Evolutionary conservation across 2,329 filamentous ascomycete species (phyloP).

Genomic region (Colletotrichum spinosum): DNA sequence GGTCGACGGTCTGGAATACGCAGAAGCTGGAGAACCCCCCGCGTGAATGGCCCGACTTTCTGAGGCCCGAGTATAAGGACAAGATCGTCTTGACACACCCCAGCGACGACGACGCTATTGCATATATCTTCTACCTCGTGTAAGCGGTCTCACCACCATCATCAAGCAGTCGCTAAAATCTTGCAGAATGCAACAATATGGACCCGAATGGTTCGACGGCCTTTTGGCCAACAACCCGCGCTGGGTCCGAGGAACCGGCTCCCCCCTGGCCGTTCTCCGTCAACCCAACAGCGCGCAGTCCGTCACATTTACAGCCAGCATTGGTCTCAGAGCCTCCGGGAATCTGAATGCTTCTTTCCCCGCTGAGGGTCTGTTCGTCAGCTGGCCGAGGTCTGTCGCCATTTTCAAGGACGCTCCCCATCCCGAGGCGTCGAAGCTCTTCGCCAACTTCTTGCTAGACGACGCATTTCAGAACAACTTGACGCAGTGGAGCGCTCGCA

Average conservation of each 20-base stretch:
- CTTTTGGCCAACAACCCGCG: slow-evolving; percentile 60
- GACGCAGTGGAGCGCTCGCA: slow-evolving; percentile 48
- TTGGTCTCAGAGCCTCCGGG: slow-evolving; percentile 34
- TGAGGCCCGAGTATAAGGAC: slow-evolving; percentile 62
- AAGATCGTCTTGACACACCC: slow-evolving; percentile 67
- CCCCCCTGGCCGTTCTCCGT: slow-evolving; percentile 52
- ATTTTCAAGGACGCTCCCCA: slow-evolving; percentile 61
- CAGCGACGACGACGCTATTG: slow-evolving; percentile 67
- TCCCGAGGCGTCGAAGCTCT: slow-evolving; percentile 61
- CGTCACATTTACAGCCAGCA: slow-evolving; percentile 47
- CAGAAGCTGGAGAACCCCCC: slow-evolving; percentile 49
- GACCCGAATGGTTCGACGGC: slow-evolving; percentile 58
- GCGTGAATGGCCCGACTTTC: slow-evolving; percentile 55
- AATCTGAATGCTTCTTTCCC: slow-evolving; percentile 46
- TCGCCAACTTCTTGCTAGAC: slow-evolving; percentile 58
- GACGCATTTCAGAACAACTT: slow-evolving; percentile 49
- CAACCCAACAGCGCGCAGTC: slow-evolving; percentile 43
- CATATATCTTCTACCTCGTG: slow-evolving; percentile 62
- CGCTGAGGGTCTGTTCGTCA: slow-evolving; percentile 52
- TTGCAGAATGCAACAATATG: slow-evolving; percentile 51
- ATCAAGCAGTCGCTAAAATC: slow-evolving; percentile 5
- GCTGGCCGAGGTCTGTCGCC: slow-evolving; percentile 60
- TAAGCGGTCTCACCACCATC: slow-evolving; percentile 42
- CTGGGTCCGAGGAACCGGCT: slow-evolving; percentile 64
- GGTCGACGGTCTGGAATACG: slow-evolving; percentile 51